Conservation (phyloP, 306 rosid genomes). For the Lathyrus aphaca region DNA sequence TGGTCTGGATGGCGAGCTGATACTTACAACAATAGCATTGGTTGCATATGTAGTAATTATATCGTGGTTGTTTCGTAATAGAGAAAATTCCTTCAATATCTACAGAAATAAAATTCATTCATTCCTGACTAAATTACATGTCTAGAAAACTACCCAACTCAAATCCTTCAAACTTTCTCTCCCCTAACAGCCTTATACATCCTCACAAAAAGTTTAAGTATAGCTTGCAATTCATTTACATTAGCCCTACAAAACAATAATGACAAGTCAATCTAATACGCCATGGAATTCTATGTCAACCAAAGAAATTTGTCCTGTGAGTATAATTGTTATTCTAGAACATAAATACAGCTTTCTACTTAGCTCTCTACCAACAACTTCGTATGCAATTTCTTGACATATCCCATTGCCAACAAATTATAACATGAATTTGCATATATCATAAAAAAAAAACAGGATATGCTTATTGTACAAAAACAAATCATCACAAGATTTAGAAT, state of each 20-base stretch:
- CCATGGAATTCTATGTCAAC: not conserved
- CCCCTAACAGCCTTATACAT: not conserved
- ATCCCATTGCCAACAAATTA: not conserved
- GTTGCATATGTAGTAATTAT: constrained; percentile 68
- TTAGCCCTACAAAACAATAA: not conserved
- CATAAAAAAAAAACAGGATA: not conserved
- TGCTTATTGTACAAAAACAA: not conserved
- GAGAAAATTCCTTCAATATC: constrained; percentile 86
- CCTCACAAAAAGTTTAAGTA: not conserved
- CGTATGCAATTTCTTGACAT: not conserved
- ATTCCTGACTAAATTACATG: not conserved
- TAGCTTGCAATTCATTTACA: not conserved
- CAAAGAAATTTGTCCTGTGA: too few relatives aligned
- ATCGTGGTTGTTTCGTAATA: constrained; percentile 70
- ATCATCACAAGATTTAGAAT: not conserved
- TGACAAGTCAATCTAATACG: not conserved
- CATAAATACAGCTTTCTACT: not conserved
- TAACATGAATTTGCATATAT: too few relatives aligned
- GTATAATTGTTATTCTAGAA: not conserved
- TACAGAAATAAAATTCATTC: constrained; percentile 39
- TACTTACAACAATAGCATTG: constrained; percentile 75
- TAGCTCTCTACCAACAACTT: not conserved
- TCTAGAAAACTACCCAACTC: not conserved
- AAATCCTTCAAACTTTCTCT: not conserved
- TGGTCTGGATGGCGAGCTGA: constrained; percentile 75